Percentiles rank a stretch among this genome's conserved stretches.
phyloP scores from a whole-genome alignment of 202 grass and related monocot genomes.

The Zizania palustris region DNA sequence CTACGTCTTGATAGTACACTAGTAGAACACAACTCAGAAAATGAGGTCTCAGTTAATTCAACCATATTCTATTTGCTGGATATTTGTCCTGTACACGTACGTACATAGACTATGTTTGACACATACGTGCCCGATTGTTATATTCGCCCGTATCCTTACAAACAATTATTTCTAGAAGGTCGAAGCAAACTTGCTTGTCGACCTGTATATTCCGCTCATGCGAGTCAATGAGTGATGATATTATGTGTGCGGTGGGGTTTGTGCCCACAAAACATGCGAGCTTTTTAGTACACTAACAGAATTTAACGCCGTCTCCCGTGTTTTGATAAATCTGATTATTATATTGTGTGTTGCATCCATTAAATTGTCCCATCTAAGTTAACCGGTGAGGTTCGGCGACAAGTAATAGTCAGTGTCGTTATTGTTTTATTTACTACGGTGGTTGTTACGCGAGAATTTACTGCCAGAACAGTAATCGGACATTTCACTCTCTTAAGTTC shows the following conservation, averaged over 20 bases:
- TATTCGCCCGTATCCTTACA: background rate
- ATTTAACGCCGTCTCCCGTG: conserved; percentile 21
- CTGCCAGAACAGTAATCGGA: no score
- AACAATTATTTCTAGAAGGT: background rate
- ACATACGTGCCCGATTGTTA: background rate
- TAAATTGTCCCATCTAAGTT: no score
- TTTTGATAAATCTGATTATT: background rate
- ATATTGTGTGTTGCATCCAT: conserved; percentile 6
- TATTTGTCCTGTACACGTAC: conserved; percentile 4
- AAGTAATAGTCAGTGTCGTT: no score
- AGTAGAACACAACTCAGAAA: background rate
- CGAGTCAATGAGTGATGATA: conserved; percentile 41
- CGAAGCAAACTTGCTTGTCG: background rate
- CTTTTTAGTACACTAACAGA: conserved; percentile 31
- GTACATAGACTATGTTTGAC: background rate
- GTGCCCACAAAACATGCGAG: conserved; percentile 44
- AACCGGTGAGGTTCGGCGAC: no score
- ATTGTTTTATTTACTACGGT: no score
- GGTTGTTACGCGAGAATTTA: no score
- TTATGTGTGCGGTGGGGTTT: conserved; percentile 42
- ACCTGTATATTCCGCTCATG: background rate
- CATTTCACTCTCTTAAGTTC: no score
- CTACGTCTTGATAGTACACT: background rate
- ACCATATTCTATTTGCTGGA: background rate
- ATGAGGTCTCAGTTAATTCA: background rate